Evolutionary conservation across 768 basidiomycete genomes (phyloP).

Genomic region (Lentinula sp.): DNA sequence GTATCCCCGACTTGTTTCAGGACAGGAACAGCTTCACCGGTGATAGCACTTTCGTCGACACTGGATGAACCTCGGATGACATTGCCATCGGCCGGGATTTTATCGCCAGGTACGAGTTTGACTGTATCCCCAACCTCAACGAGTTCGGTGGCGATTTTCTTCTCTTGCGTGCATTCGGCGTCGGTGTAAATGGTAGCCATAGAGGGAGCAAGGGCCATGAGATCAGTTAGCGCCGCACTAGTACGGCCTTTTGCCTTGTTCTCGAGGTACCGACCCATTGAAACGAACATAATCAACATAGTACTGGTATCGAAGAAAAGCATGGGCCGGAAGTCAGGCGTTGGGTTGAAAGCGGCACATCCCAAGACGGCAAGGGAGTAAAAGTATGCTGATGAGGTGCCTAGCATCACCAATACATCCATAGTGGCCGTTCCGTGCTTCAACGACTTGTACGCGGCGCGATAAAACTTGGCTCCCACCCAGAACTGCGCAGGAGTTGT

Average conservation of each 20-base stretch:
- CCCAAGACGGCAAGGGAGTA: slow-evolving; percentile 79
- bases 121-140: slow-evolving; percentile 91
- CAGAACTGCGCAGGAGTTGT: slow-evolving; percentile 93
- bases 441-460: slow-evolving; percentile 84
- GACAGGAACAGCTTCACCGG: slow-evolving; percentile 89
- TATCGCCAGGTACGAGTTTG: slow-evolving; percentile 94
- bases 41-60: slow-evolving; percentile 94
- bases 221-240: slow-evolving; percentile 91
- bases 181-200: slow-evolving; percentile 97
- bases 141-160: slow-evolving; percentile 89
- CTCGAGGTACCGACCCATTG: slow-evolving; percentile 91
- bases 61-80: slow-evolving; percentile 82
- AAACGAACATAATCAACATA: slow-evolving; percentile 97
- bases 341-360: slow-evolving; percentile 54
- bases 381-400: slow-evolving; percentile 89
- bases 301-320: slow-evolving; percentile 99
- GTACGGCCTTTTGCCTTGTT: slow-evolving; percentile 97
- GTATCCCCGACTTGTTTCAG: slow-evolving; percentile 77
- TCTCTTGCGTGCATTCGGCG: slow-evolving; percentile 73
- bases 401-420: slow-evolving; percentile 96
- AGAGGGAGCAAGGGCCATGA: slow-evolving; percentile 91
- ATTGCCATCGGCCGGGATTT: slow-evolving; percentile 91
- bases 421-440: slow-evolving; percentile 90
- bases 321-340: slow-evolving; percentile 70
- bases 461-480: slow-evolving; percentile 84